Evolutionary conservation across 148 eudicot species (phyloP).

Genomic region (Pharnaceum exiguum): DNA sequence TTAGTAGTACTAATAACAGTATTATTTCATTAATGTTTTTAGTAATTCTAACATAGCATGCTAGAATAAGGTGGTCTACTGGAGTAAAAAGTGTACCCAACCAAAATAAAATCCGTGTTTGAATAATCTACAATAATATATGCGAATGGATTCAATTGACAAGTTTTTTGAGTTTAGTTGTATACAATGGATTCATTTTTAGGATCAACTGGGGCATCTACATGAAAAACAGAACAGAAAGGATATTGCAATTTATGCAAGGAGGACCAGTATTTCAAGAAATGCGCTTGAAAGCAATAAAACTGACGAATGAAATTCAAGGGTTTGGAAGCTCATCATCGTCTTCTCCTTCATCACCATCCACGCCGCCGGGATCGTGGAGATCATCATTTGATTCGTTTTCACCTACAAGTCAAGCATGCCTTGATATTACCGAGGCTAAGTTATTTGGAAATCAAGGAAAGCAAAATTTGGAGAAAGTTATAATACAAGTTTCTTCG

Average conservation of each 20-base stretch:
- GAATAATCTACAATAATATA: no score
- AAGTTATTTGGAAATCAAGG: background rate
- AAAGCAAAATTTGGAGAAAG: background rate
- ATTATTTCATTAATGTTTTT: no score
- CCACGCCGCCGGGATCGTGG: conserved; percentile 20
- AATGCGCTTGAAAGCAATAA: conserved; percentile 36
- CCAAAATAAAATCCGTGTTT: no score
- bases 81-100: no score
- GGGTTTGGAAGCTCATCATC: conserved; percentile 35
- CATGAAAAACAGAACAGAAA: conserved; percentile 32
- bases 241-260: conserved; percentile 28
- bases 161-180: no score
- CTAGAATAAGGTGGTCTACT: no score
- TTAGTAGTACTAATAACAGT: no score
- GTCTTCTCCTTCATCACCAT: conserved; percentile 11
- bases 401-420: conserved; percentile 21
- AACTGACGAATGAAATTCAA: conserved; percentile 37
- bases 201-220: conserved; percentile 40
- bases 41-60: no score
- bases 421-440: conserved; percentile 1
- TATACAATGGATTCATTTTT: no score
- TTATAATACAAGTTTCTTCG: background rate
- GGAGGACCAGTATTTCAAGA: conserved; percentile 32
- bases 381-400: conserved; percentile 22
- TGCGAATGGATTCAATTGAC: no score